These are phyloP conservation scores for Gossypium lobatum DNA, from an alignment of 441 rosid genomes.

Conservation along the genomic window DNA sequence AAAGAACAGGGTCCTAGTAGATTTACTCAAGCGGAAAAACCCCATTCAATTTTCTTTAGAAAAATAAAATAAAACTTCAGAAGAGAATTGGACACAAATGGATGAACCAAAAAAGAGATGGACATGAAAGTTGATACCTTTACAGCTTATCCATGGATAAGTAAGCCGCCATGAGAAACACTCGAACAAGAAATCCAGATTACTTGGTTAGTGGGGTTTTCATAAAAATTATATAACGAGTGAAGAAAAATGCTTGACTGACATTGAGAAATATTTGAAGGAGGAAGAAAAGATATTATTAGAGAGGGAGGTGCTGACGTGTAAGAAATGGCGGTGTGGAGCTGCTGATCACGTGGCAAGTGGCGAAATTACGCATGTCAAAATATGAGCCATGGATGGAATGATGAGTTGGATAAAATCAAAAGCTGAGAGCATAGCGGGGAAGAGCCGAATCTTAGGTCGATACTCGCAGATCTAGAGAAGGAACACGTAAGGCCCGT, in stretches of 20 bases:
- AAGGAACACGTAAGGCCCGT: conserved; percentile 24
- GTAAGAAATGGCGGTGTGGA: conserved; percentile 30
- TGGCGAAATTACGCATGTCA: conserved; percentile 17
- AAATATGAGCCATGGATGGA: conserved; percentile 2
- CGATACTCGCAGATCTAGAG: conserved; percentile 21
- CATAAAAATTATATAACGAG: background rate
- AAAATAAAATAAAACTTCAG: background rate
- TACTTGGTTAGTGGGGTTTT: background rate
- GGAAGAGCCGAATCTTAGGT: conserved; percentile 15
- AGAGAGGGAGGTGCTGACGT: conserved; percentile 29
- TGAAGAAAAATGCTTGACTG: conserved; percentile 13
- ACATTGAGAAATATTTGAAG: background rate
- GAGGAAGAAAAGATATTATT: conserved; percentile 38
- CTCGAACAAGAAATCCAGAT: background rate
- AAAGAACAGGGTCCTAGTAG: conserved; percentile 7
- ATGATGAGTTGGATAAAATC: conserved; percentile 41
- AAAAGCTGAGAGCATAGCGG: conserved; percentile 32
- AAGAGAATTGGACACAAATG: background rate
- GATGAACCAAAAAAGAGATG: background rate
- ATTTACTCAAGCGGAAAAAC: background rate
- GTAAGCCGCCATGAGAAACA: conserved; percentile 10
- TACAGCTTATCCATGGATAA: conserved; percentile 9
- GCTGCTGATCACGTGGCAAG: conserved; percentile 17
- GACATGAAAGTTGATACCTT: conserved; percentile 13
- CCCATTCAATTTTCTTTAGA: background rate